phyloP scores from a whole-genome alignment of 176 grass and related monocot genomes.

The barley (Hordeum vulgare) region MorexV3_pseudomolecules_assembly NC_058522.1:573123025-573123524 shows the following conservation, averaged over 20 bases:
- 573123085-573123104: neutral
- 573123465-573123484: conserved; percentile 32
- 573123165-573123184: neutral
- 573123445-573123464: conserved; percentile 24
- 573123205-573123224: neutral
- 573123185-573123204: neutral
- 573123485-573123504: conserved; percentile 78
- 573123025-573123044: neutral
- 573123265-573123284: neutral
- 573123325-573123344: conserved; percentile 89
- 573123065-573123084: neutral
- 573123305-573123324: conserved; percentile 96
- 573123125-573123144: neutral
- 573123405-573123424: conserved; percentile 14
- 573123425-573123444: conserved; percentile 25
- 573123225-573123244: neutral
- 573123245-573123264: neutral
- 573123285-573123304: conserved; percentile 91
- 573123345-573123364: conserved; percentile 41
- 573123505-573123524: conserved; percentile 72
- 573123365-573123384: conserved; percentile 14
- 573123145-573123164: neutral
- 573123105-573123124: neutral
- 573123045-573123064: neutral
- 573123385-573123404: neutral